phyloP scores from a whole-genome alignment of 31 red algal species.

The Bonnemaisonia californica region DNA sequence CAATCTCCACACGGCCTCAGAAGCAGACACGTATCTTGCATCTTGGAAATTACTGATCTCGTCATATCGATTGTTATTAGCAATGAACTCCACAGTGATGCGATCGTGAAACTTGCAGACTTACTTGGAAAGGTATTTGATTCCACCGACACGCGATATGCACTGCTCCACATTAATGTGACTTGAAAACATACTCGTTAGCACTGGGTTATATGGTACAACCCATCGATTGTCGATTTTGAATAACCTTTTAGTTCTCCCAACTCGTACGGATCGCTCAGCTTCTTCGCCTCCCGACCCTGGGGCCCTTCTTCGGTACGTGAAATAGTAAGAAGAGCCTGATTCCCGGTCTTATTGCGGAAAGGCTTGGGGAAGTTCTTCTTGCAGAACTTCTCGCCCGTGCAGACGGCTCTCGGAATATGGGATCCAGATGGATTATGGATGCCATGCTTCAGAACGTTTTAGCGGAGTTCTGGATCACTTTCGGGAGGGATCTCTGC shows the following conservation, averaged over 20 bases:
- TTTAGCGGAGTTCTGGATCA: too few species aligned
- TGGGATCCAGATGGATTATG: not conserved
- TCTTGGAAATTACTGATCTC: slow-evolving; percentile 37
- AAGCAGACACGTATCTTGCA: too few species aligned
- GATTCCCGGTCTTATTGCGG: too few species aligned
- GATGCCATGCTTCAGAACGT: slow-evolving; percentile 20
- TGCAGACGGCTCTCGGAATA: not conserved
- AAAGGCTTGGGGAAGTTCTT: too few species aligned
- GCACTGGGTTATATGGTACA: slow-evolving; percentile 18
- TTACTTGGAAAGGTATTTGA: slow-evolving; percentile 47
- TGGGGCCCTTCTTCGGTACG: not conserved
- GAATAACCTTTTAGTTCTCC: not conserved
- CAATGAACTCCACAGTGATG: slow-evolving; percentile 19
- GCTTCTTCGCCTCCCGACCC: too few species aligned
- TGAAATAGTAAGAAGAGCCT: too few species aligned
- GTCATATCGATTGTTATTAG: not conserved
- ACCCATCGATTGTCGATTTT: slow-evolving; percentile 26
- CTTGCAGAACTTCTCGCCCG: not conserved
- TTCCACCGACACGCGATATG: not conserved
- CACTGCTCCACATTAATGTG: slow-evolving; percentile 41
- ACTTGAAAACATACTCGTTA: not conserved
- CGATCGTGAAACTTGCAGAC: slow-evolving; percentile 25
- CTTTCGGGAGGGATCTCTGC: too few species aligned
- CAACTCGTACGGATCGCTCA: not conserved
- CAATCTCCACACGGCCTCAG: slow-evolving; percentile 24